Percentiles rank a stretch among this genome's conserved stretches.
Conservation (phyloP, 805 yeast species). For the Vanderwaltozyma yarrowii region DNA sequence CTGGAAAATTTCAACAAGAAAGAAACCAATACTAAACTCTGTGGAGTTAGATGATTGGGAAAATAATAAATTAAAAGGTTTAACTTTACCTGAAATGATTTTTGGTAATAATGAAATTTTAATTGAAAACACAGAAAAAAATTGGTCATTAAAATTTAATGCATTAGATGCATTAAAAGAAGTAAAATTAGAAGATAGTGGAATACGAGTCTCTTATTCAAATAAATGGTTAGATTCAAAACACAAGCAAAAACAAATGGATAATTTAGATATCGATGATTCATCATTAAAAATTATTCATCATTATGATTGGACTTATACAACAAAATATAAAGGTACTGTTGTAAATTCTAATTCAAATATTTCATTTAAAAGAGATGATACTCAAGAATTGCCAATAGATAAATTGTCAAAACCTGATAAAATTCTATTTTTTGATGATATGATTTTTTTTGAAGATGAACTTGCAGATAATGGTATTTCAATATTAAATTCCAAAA, state of each 20-base stretch:
- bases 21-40: constrained; percentile 69
- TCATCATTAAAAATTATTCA: constrained; percentile 52
- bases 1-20: constrained; percentile 67
- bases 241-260: constrained; percentile 19
- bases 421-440: constrained; percentile 84
- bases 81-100: constrained; percentile 96
- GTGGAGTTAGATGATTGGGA: constrained; percentile 63
- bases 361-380: constrained; percentile 18
- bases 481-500: constrained; percentile 62
- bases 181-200: constrained; percentile 42
- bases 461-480: constrained; percentile 96
- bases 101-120: constrained; percentile 73
- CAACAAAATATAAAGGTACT: constrained; percentile 68
- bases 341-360: constrained; percentile 10
- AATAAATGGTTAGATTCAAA: constrained; percentile 59
- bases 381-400: constrained; percentile 47
- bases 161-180: constrained; percentile 58
- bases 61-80: constrained; percentile 40
- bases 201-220: constrained; percentile 74
- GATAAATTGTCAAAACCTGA: constrained; percentile 61
- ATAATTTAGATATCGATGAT: constrained; percentile 27
- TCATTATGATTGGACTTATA: constrained; percentile 96
- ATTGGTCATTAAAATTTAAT: constrained; percentile 52
- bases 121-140: constrained; percentile 33
- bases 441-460: constrained; percentile 82